Evolutionary conservation across 2,329 filamentous ascomycete genomes (phyloP), one percentile per base, ranked within the genome.

Genomic region (Sclerotinia trifoliorum): DNA sequence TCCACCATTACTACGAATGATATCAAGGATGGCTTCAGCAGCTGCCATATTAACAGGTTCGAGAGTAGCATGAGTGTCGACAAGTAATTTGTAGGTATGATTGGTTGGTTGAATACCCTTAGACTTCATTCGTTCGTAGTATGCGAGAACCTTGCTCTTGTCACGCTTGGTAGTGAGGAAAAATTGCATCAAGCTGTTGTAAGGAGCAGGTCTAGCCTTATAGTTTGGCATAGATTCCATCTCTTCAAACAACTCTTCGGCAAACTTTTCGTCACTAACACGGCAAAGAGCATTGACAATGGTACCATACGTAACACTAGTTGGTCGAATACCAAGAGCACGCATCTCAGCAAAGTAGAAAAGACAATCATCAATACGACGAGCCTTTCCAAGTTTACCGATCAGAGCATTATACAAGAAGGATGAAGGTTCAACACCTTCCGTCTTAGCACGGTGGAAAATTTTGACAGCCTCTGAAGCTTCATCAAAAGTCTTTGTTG

Each of bases 111-210:
- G 84, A 77, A 99, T 99, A 68, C 89, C 88, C 81, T 90, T 92
- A 29, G 87, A 85, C 78, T 90, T 88, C 95, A 99, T 98, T 71
- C 94, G 92, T 80, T 96, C 90, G 78, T 96, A 98, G 84, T 98
- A 99, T 44, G 89, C 85, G 32, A 99, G 85, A 6, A 97, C 94
- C 87, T 98, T 98, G 79, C 85, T 82, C 81, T 95, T 94, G 79
- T 99, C 94, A 65, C 93, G 92, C 86, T 98, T 98, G 67, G 94
- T 98, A 68, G 92, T 96, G 74, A 98, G 84, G 86, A 98, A 99
- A 82, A 97, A 98, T 79, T 99, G 95, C 88, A 99, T 99, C 89
- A 99, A 91, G 80, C 93, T 96, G 84, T 99, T 97, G 85, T 99
- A 99, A 0, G 95, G 95, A 32, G 95, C 95, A 35, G 95, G 94